A percentile compares a stretch with the other conserved stretches of the same genome.
Conservation (phyloP, 495 filamentous ascomycete species). For the Lasiosphaeria ovina region DNA sequence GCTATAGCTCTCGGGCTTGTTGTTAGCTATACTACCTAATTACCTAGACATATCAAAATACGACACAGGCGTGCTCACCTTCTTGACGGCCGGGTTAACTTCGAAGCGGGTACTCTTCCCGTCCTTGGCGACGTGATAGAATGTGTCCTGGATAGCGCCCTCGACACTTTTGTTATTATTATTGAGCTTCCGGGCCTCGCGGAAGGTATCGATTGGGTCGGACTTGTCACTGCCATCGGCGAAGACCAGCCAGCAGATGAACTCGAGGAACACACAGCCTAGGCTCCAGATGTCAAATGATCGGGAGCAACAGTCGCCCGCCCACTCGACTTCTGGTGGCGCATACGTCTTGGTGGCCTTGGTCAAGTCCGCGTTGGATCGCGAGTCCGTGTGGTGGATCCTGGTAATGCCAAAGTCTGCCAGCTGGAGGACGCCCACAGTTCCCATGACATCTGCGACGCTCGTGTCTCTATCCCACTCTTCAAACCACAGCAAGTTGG, state of each 20-base stretch:
- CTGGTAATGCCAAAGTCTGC: slow-evolving; percentile 16
- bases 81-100: slow-evolving; percentile 6
- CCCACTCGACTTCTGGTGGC: slow-evolving; percentile 8
- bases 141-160: slow-evolving; percentile 13
- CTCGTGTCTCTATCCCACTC: slow-evolving; percentile 7
- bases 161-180: neutral
- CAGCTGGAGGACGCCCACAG: slow-evolving; percentile 12
- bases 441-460: neutral
- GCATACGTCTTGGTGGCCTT: slow-evolving; percentile 8
- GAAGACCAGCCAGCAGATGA: slow-evolving; percentile 13
- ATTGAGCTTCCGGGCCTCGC: neutral
- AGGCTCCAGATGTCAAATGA: slow-evolving; percentile 16
- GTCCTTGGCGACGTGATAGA: slow-evolving; percentile 5
- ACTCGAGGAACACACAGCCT: slow-evolving; percentile 16
- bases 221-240: neutral
- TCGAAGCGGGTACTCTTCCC: slow-evolving; percentile 1
- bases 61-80: neutral
- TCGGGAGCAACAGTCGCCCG: neutral
- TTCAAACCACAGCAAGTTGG: slow-evolving; percentile 12
- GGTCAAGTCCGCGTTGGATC: neutral
- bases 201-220: slow-evolving; percentile 8
- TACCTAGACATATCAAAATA: neutral
- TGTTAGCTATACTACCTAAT: neutral
- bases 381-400: slow-evolving; percentile 8
- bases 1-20: neutral